A percentile compares a stretch with the other conserved stretches of the same genome.
Evolutionary conservation across 352 stramenopile species (phyloP).

Genomic region (Phytophthora podocarpi): DNA sequence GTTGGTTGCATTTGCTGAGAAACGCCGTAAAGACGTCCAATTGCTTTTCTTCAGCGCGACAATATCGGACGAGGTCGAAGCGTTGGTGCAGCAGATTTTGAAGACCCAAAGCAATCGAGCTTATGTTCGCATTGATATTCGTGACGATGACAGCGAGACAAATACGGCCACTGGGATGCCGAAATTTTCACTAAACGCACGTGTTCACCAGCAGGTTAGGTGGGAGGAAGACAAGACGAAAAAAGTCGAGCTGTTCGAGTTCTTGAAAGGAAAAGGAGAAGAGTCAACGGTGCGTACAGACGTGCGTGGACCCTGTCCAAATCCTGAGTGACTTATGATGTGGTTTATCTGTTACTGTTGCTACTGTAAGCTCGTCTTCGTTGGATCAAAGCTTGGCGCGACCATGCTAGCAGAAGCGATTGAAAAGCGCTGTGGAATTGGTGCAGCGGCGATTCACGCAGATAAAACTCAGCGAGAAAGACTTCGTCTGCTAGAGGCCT

Average conservation of each 20-base stretch:
- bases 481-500: conserved; percentile 57
- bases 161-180: neutral
- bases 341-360: conserved; percentile 5
- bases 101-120: conserved; percentile 5
- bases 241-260: conserved; percentile 59
- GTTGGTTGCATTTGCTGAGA: conserved; percentile 15
- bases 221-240: conserved; percentile 69
- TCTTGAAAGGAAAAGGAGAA: conserved; percentile 34
- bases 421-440: conserved; percentile 40
- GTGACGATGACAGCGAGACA: conserved; percentile 6
- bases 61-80: conserved; percentile 47
- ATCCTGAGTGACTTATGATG: neutral
- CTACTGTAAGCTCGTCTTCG: conserved; percentile 67
- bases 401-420: conserved; percentile 67
- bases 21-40: conserved; percentile 27
- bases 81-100: conserved; percentile 42
- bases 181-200: conserved; percentile 34
- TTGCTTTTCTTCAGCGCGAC: conserved; percentile 72
- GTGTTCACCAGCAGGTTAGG: conserved; percentile 40
- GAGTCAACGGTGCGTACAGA: conserved; percentile 50
- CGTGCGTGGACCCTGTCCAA: neutral
- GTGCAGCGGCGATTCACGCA: conserved; percentile 54
- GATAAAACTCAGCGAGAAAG: conserved; percentile 69
- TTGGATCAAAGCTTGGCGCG: conserved; percentile 64
- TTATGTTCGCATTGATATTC: conserved; percentile 46